A percentile compares a stretch with the other conserved stretches of the same genome.
Conservation (phyloP, 306 rosid genomes). For the Fragaria iinumae region DNA sequence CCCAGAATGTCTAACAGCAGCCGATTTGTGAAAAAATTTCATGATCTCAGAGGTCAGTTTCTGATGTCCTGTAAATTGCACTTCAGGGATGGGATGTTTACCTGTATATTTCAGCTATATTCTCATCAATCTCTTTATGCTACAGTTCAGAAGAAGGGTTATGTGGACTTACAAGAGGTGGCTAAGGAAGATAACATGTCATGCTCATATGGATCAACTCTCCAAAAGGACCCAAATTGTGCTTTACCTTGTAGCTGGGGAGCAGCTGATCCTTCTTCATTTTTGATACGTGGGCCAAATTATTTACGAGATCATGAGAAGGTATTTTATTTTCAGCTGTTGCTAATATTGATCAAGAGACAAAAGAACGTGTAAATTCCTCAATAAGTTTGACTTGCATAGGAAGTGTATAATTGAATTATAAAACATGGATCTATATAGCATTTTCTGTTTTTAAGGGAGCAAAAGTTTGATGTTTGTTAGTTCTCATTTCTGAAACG, state of each 20-base stretch:
- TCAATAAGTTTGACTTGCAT: conserved; percentile 6
- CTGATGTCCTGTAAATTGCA: conserved; percentile 8
- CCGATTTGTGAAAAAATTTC: conserved; percentile 58
- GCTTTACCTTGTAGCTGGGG: conserved; percentile 67
- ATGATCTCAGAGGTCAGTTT: conserved; percentile 68
- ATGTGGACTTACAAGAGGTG: conserved; percentile 55
- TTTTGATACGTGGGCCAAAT: conserved; percentile 70
- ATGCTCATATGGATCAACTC: conserved; percentile 66
- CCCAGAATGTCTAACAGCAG: conserved; percentile 40
- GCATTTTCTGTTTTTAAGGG: not conserved
- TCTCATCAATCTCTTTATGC: conserved; percentile 16
- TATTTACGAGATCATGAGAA: conserved; percentile 61
- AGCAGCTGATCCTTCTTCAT: conserved; percentile 73
- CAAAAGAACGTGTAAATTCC: not conserved
- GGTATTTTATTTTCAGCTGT: conserved; percentile 35
- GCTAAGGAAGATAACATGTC: conserved; percentile 41
- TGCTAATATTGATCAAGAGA: conserved; percentile 1
- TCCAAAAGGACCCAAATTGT: conserved; percentile 58
- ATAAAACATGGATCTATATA: not conserved
- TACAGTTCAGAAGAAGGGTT: conserved; percentile 79
- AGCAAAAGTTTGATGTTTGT: not conserved
- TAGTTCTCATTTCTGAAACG: conserved; percentile 1
- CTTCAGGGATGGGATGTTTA: not conserved
- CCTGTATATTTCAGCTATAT: not conserved
- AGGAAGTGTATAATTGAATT: not conserved